Percentiles rank a stretch among this genome's conserved stretches.
phyloP scores from a whole-genome alignment of 1,284 basidiomycete genomes.

The Cutaneotrichosporon spelunceum region DNA sequence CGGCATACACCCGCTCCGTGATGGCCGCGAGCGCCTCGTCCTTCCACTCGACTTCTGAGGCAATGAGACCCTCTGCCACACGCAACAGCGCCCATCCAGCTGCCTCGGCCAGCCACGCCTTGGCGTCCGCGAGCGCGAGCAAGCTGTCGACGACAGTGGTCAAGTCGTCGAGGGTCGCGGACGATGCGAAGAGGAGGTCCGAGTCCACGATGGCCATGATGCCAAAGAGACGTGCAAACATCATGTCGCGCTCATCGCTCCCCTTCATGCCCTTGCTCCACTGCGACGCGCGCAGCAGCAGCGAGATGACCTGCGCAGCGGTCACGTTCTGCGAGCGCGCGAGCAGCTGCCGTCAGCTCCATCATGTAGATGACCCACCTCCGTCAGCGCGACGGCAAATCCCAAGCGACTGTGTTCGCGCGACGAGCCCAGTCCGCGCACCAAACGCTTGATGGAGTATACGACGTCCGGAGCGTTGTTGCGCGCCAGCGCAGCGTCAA shows the following conservation, averaged over 20 bases:
- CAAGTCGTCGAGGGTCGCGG: constrained; percentile 62
- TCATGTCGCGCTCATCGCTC: constrained; percentile 84
- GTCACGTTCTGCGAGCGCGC: constrained; percentile 74
- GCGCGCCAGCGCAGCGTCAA: constrained; percentile 53
- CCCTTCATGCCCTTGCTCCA: constrained; percentile 71
- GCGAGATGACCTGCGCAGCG: constrained; percentile 67
- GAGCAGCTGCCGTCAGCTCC: constrained; percentile 60
- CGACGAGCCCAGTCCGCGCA: constrained; percentile 84
- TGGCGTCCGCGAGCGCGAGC: constrained; percentile 69
- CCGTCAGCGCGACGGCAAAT: constrained; percentile 92
- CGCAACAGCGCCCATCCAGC: constrained; percentile 78
- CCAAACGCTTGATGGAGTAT: constrained; percentile 77
- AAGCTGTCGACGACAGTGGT: constrained; percentile 64
- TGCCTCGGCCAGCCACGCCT: constrained; percentile 88
- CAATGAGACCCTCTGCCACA: constrained; percentile 61
- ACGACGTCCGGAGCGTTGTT: constrained; percentile 82
- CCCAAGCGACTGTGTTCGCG: constrained; percentile 89
- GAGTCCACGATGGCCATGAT: constrained; percentile 77
- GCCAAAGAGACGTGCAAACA: constrained; percentile 91
- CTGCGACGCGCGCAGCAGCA: constrained; percentile 68
- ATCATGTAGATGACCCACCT: constrained; percentile 59
- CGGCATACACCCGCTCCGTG: constrained; percentile 58
- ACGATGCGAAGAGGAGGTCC: constrained; percentile 65
- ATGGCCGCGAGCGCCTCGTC: constrained; percentile 61
- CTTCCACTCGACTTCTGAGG: constrained; percentile 67